These are phyloP conservation scores for Macrolepiota dolichaula DNA, from an alignment of 768 basidiomycete genomes.

Conservation along the genomic window DNA sequence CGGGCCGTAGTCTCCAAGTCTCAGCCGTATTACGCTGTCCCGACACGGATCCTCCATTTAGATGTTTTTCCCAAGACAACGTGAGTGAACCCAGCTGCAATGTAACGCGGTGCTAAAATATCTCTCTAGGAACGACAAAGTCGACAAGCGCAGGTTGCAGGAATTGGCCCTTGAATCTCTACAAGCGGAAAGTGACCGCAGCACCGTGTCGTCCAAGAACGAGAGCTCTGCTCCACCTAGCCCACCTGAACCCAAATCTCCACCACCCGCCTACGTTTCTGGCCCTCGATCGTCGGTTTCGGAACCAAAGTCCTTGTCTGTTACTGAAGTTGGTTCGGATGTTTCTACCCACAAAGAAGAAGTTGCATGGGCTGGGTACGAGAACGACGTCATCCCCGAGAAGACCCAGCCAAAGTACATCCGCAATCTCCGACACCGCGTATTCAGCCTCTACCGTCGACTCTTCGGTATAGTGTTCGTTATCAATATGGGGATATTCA, in stretches of 20 bases:
- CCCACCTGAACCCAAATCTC: constrained; percentile 12
- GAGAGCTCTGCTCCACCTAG: constrained; percentile 10
- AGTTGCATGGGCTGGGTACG: constrained; percentile 50
- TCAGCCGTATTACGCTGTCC: constrained; percentile 60
- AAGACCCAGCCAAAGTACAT: constrained; percentile 45
- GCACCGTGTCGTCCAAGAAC: constrained; percentile 8
- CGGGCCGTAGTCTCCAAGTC: constrained; percentile 42
- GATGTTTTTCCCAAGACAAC: constrained; percentile 49
- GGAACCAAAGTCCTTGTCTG: constrained; percentile 14
- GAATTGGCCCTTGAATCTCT: constrained; percentile 28
- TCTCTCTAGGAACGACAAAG: constrained; percentile 42
- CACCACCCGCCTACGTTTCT: constrained; percentile 13
- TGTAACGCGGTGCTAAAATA: background rate
- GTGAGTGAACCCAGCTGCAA: constrained; percentile 25
- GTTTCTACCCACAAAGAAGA: constrained; percentile 29
- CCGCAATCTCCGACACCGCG: constrained; percentile 52
- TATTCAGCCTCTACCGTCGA: constrained; percentile 55
- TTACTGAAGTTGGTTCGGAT: constrained; percentile 22
- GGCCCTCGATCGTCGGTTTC: constrained; percentile 10
- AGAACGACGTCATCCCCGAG: constrained; percentile 45
- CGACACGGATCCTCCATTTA: constrained; percentile 40
- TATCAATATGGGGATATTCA: constrained; percentile 50
- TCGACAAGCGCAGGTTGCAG: constrained; percentile 44
- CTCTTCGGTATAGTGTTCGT: constrained; percentile 59
- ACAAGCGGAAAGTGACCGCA: constrained; percentile 4